Conservation (phyloP, 495 filamentous ascomycete genomes). For the Lentithecium fluviatile region DNA sequence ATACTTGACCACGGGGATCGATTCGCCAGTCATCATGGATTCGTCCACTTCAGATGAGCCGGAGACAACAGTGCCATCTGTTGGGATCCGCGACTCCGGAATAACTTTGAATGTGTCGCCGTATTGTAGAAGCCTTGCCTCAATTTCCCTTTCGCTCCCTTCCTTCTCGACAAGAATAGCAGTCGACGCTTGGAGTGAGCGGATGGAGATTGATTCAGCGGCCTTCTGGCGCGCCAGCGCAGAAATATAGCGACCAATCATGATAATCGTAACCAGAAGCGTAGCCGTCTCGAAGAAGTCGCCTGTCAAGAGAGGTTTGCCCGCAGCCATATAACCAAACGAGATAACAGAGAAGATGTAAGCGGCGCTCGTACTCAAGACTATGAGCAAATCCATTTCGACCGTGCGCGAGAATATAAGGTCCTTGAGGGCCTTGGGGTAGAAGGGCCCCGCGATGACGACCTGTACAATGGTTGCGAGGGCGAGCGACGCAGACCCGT, state of each 20-base stretch:
- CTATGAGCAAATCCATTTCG: constrained; percentile 76
- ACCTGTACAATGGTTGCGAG: constrained; percentile 69
- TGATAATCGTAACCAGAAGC: constrained; percentile 71
- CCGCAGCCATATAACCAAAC: constrained; percentile 55
- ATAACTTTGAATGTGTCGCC: constrained; percentile 64
- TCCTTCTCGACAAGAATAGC: constrained; percentile 9
- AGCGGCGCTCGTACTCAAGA: constrained; percentile 69
- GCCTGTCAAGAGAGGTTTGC: constrained; percentile 54
- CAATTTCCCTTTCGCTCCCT: constrained; percentile 52
- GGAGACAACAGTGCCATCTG: constrained; percentile 64
- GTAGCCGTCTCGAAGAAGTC: constrained; percentile 80
- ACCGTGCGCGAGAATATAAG: constrained; percentile 62
- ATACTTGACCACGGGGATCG: constrained; percentile 54
- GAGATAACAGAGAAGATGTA: constrained; percentile 71
- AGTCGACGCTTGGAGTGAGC: constrained; percentile 17
- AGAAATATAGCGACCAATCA: constrained; percentile 64
- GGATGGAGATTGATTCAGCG: constrained; percentile 60
- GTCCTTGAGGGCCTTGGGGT: constrained; percentile 62
- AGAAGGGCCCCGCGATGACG: constrained; percentile 65
- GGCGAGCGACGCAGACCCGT: constrained; percentile 55
- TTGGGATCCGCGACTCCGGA: constrained; percentile 60
- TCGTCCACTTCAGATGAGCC: constrained; percentile 69
- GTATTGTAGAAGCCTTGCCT: constrained; percentile 67
- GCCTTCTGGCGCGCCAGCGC: constrained; percentile 64
- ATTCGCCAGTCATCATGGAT: constrained; percentile 74